A percentile compares a stretch with the other conserved stretches of the same genome.
Evolutionary conservation across 1,139 yeast genomes (phyloP).

Genomic region (Hanseniaspora uvarum): DNA sequence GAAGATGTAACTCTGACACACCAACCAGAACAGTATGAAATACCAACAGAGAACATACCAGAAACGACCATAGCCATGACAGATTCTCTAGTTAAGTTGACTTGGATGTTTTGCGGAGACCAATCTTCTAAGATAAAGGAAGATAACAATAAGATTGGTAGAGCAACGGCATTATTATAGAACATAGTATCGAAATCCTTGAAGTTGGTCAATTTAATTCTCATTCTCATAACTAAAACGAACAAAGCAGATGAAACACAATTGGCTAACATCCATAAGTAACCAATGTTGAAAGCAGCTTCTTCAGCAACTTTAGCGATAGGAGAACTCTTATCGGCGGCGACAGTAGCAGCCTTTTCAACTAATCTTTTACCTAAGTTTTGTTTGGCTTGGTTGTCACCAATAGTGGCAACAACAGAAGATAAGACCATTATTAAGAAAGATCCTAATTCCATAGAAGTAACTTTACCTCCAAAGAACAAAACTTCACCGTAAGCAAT

Average conservation of each 20-base stretch:
- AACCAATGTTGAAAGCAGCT: conserved; percentile 59
- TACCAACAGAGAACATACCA: conserved; percentile 89
- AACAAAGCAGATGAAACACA: conserved; percentile 90
- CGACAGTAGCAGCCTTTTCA: conserved; percentile 7
- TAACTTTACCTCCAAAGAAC: conserved; percentile 92
- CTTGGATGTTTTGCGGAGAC: conserved; percentile 64
- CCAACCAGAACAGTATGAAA: conserved; percentile 98
- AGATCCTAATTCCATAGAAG: conserved; percentile 80
- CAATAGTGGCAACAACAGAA: conserved; percentile 86
- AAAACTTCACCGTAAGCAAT: conserved; percentile 97
- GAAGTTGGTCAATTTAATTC: conserved; percentile 92
- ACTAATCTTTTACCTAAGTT: conserved; percentile 14
- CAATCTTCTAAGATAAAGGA: conserved; percentile 84
- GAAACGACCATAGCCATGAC: conserved; percentile 83
- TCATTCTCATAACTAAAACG: conserved; percentile 89
- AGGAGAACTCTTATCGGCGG: conserved; percentile 24
- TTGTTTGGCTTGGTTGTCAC: conserved; percentile 45
- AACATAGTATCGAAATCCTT: conserved; percentile 97
- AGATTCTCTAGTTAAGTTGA: conserved; percentile 64
- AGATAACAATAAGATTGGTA: conserved; percentile 71
- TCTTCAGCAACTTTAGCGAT: conserved; percentile 30
- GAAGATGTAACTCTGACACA: conserved; percentile 98
- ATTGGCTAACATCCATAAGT: conserved; percentile 92
- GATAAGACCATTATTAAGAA: conserved; percentile 86
- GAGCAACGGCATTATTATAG: conserved; percentile 85